Evolutionary conservation across 2,329 filamentous ascomycete species (phyloP).

Genomic region (Aspergillus pseudoterreus): DNA sequence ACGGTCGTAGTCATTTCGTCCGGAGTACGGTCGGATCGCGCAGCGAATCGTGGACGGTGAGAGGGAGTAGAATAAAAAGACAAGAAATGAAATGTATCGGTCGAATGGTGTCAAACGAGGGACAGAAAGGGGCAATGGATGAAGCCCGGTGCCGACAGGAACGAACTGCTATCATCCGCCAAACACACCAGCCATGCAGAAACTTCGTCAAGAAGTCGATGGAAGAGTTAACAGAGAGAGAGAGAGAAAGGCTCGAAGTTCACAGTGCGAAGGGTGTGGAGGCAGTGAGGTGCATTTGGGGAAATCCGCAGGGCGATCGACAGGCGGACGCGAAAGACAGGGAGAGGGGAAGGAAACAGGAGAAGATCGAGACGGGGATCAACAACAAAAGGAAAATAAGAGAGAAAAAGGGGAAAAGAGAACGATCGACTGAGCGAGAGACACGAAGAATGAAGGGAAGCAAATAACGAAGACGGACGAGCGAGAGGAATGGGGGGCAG

Average conservation of each 20-base stretch:
- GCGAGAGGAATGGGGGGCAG: slow-evolving; percentile 6
- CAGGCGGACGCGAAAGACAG: slow-evolving; percentile 3
- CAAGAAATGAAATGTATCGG: slow-evolving; percentile 9
- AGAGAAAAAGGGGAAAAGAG: slow-evolving; percentile 11
- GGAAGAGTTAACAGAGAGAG: too few relatives aligned
- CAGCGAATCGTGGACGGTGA: not conserved
- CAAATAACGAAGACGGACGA: slow-evolving; percentile 15
- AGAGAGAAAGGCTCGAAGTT: too few relatives aligned
- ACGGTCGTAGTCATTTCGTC: slow-evolving; percentile 40
- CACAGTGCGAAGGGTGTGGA: too few relatives aligned
- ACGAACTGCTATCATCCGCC: not conserved
- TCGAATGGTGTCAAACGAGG: slow-evolving; percentile 1
- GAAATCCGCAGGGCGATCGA: not conserved
- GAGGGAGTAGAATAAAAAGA: not conserved
- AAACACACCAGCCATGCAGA: not conserved
- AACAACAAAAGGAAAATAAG: slow-evolving; percentile 12
- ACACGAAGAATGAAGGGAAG: slow-evolving; percentile 6
- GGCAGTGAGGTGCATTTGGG: too few relatives aligned
- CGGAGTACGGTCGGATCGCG: slow-evolving; percentile 2
- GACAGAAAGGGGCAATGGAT: slow-evolving; percentile 1
- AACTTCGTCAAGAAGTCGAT: not conserved
- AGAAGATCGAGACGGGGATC: slow-evolving; percentile 12
- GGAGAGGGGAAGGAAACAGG: slow-evolving; percentile 6
- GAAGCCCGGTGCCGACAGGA: not conserved
- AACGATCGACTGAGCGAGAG: slow-evolving; percentile 10